Evolutionary conservation across 1,284 basidiomycete genomes (phyloP), one percentile per base, ranked within the genome.

Genomic region (Neonothopanus nambi): DNA sequence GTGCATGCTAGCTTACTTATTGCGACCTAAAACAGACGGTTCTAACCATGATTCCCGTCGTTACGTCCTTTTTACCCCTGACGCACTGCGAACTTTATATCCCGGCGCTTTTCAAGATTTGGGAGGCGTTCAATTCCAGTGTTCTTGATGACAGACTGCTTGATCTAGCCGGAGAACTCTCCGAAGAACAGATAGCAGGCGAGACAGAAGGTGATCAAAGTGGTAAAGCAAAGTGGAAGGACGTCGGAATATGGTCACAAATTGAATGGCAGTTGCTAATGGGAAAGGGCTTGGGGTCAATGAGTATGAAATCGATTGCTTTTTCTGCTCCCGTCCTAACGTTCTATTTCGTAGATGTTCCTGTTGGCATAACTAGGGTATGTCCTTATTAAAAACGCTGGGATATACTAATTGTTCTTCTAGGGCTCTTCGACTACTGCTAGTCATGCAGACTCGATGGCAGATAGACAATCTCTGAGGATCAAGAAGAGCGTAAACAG

Each of bases 241-340:
- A 93, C 58, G 80, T 95, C 18, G 93, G 92, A 20, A 92, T 99
- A 56, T 97, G 95, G 80, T 90, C 84, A 6, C 82, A 93, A 55
- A 74, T 82, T 36, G 87, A 99, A 68, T 99, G 93, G 84, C 84
- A 86, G 54, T 77, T 90, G 36, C 75, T 99, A 54, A 85, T 95
- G 67, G 87, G 89, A 24, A 96, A 97, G 68, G 91, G 91, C 26
- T 74, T 99, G 30, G 81, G 87, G 38, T 89, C 91, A 8, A 91
- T 98, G 80, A 93, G 87, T 95, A 70, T 60, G 90, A 77, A 35
- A 35, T 56, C n/a, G 57, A 40, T 48, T 5, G 15, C 38, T 26
- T 15, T 49, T 46, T 41, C 9, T n/a, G 44, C 21, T 48, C n/a
- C 20, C 23, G 37, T n/a, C 21, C 53, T 54, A 38, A 20, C 52